These are phyloP conservation scores for Blepharisma undulans DNA, from an alignment of 169 alveolate genomes.

Conservation along the genomic window DNA sequence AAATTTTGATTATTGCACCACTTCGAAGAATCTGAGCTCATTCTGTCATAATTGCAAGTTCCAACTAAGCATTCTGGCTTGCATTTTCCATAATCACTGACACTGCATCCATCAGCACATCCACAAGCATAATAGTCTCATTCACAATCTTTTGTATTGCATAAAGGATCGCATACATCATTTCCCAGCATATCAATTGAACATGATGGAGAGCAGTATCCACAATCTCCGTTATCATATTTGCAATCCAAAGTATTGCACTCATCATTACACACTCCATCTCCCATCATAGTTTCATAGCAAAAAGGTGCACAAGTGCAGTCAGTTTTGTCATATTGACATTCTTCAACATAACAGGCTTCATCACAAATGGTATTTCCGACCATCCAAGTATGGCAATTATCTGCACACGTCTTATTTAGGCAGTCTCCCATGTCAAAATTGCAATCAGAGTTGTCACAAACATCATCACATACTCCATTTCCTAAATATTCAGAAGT, in stretches of 20 bases:
- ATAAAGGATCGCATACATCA: neutral
- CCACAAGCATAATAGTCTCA: constrained; percentile 3
- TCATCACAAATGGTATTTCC: neutral
- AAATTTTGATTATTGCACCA: neutral
- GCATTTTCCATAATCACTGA: neutral
- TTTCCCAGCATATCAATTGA: constrained; percentile 11
- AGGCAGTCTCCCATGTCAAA: neutral
- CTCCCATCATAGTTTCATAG: neutral
- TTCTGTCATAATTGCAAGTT: neutral
- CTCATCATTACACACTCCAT: neutral
- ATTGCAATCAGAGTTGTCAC: neutral
- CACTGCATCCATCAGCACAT: constrained; percentile 14
- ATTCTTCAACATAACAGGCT: neutral
- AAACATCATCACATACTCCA: neutral
- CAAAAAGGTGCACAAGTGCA: neutral
- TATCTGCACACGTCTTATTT: neutral
- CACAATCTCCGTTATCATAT: constrained; percentile 33
- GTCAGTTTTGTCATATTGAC: neutral
- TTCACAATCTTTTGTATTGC: constrained; percentile 4
- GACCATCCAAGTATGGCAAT: neutral
- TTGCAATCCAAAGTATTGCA: neutral
- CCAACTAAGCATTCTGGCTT: neutral
- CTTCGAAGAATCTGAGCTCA: neutral
- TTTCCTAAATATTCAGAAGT: neutral
- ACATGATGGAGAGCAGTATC: neutral